Conservation (phyloP, 768 basidiomycete species). For the Suillus fuscotomentosus region DNA sequence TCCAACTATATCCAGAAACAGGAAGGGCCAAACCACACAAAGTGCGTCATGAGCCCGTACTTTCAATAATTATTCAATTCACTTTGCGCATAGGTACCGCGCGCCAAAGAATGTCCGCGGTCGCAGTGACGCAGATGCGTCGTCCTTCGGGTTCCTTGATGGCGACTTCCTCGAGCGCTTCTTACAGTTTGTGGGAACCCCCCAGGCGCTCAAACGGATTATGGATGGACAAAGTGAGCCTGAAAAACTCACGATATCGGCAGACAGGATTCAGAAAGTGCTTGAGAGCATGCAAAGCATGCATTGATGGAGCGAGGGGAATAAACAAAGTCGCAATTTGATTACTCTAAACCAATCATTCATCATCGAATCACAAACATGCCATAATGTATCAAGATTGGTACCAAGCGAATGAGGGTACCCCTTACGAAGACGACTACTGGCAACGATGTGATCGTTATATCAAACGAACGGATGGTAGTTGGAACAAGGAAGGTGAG, state of each 20-base stretch:
- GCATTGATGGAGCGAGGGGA: conserved; percentile 38
- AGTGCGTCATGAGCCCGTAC: conserved; percentile 37
- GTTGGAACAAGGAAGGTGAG: conserved; percentile 17
- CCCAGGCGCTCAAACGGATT: conserved; percentile 47
- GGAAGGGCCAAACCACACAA: conserved; percentile 59
- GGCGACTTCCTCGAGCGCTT: conserved; percentile 82
- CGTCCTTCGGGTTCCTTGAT: conserved; percentile 79
- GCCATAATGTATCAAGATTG: conserved; percentile 18
- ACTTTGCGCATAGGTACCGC: conserved; percentile 51
- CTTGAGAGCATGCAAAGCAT: conserved; percentile 53
- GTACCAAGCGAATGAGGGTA: neutral
- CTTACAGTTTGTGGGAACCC: conserved; percentile 40
- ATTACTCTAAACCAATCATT: neutral
- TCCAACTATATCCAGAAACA: conserved; percentile 47
- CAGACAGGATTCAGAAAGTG: conserved; percentile 34
- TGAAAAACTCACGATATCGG: conserved; percentile 51
- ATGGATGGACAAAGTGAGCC: conserved; percentile 56
- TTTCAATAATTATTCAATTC: conserved; percentile 4
- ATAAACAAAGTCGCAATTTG: neutral
- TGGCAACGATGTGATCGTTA: neutral
- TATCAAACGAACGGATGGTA: conserved; percentile 1
- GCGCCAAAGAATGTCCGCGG: conserved; percentile 60
- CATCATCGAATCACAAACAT: conserved; percentile 11
- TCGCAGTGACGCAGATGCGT: conserved; percentile 52
- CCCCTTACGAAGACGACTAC: neutral